These are phyloP conservation scores for Chaetomium fimeti DNA, from an alignment of 495 filamentous ascomycete genomes.

Conservation along the genomic window DNA sequence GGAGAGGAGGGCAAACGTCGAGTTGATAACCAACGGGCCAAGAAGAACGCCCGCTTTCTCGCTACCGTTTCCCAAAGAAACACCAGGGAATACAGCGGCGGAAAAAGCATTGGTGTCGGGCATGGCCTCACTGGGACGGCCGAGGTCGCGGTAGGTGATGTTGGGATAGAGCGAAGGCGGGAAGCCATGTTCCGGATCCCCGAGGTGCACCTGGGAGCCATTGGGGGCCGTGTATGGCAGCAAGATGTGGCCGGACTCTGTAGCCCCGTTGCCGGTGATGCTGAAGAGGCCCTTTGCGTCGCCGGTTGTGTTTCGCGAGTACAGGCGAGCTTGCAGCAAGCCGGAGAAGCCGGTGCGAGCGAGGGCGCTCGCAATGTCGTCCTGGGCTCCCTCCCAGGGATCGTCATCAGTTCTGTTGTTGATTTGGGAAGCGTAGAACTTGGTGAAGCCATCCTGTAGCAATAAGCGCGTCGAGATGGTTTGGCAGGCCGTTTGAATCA, in stretches of 20 bases:
- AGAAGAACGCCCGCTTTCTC: slow-evolving; percentile 55
- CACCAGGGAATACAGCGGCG: slow-evolving; percentile 49
- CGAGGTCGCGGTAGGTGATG: slow-evolving; percentile 56
- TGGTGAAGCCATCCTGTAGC: slow-evolving; percentile 59
- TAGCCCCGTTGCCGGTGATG: slow-evolving; percentile 50
- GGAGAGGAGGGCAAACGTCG: slow-evolving; percentile 71
- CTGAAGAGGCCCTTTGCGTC: slow-evolving; percentile 55
- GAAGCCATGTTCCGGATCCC: slow-evolving; percentile 60
- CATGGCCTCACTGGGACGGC: slow-evolving; percentile 38
- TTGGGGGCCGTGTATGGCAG: slow-evolving; percentile 59
- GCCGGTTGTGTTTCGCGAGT: slow-evolving; percentile 62
- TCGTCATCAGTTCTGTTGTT: slow-evolving; percentile 47
- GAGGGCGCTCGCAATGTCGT: slow-evolving; percentile 64
- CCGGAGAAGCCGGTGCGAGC: slow-evolving; percentile 50
- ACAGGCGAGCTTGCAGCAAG: slow-evolving; percentile 65
- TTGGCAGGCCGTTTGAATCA: slow-evolving; percentile 67
- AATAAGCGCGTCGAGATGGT: slow-evolving; percentile 66
- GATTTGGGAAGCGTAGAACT: slow-evolving; percentile 58
- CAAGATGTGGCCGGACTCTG: slow-evolving; percentile 37
- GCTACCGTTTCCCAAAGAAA: slow-evolving; percentile 52
- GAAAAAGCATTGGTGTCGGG: slow-evolving; percentile 41
- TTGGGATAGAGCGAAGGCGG: slow-evolving; percentile 71
- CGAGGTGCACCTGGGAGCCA: slow-evolving; percentile 57
- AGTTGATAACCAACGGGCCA: slow-evolving; percentile 67
- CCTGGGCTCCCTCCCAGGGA: slow-evolving; percentile 51